Percentiles rank a stretch among this genome's conserved stretches.
Evolutionary conservation across 2,329 filamentous ascomycete species (phyloP).

Genomic region (Colletotrichum sublineola): DNA sequence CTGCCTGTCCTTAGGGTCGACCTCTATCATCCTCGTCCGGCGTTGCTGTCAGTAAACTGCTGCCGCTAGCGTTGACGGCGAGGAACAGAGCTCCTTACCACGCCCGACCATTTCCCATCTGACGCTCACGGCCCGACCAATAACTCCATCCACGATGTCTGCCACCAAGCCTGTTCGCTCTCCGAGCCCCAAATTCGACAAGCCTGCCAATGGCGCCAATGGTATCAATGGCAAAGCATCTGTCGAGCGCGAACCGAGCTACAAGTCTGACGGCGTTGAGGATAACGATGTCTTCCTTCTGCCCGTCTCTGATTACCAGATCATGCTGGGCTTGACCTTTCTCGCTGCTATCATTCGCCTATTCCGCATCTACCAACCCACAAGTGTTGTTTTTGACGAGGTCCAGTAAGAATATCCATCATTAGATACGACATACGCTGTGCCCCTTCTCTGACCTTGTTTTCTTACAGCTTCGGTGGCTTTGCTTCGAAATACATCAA

Average conservation of each 20-base stretch:
- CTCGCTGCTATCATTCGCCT: constrained; percentile 85
- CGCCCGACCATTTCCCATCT: not conserved
- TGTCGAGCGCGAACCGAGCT: constrained; percentile 63
- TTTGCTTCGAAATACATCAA: constrained; percentile 99
- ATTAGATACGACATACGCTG: constrained; percentile 14
- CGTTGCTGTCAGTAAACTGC: constrained; percentile 13
- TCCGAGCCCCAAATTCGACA: constrained; percentile 43
- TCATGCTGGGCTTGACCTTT: constrained; percentile 79
- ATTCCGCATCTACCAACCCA: constrained; percentile 96
- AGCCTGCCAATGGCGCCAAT: constrained; percentile 47
- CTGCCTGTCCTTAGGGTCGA: constrained; percentile 7
- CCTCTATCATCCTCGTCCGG: constrained; percentile 18
- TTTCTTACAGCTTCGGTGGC: constrained; percentile 82
- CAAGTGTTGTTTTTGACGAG: constrained; percentile 98
- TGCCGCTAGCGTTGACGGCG: constrained; percentile 11
- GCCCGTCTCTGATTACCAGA: constrained; percentile 84
- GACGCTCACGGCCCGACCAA: not conserved
- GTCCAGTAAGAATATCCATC: constrained; percentile 81
- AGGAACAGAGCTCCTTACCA: constrained; percentile 7
- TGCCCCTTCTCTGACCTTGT: constrained; percentile 15
- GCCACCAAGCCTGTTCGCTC: constrained; percentile 32
- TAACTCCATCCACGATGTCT: constrained; percentile 23
- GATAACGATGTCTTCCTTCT: constrained; percentile 95
- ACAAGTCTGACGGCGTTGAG: constrained; percentile 82
- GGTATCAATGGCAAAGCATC: constrained; percentile 43